Conservation (phyloP, 1,139 yeast genomes). For the Suhomyces yuchorum region DNA sequence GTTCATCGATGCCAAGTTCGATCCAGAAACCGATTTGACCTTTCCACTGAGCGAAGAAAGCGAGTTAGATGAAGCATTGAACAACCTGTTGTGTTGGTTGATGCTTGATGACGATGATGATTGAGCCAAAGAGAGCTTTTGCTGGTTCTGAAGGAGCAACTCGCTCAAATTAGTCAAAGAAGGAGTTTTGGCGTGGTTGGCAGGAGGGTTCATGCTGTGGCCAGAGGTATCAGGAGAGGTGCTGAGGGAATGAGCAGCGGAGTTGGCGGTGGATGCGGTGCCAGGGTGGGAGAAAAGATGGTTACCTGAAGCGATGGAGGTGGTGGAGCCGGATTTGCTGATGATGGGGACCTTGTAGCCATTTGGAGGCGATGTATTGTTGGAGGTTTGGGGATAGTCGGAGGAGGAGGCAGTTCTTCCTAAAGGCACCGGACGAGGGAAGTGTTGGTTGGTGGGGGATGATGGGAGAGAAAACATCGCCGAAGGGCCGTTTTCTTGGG, state of each 20-base stretch:
- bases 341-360: conserved; percentile 7
- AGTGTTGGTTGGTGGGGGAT: conserved; percentile 15
- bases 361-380: conserved; percentile 10
- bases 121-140: conserved; percentile 15
- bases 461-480: conserved; percentile 20
- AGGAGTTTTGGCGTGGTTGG: conserved; percentile 14
- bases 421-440: conserved; percentile 2
- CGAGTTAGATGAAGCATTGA: conserved; percentile 30
- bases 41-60: conserved; percentile 31
- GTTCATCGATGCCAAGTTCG: conserved; percentile 24
- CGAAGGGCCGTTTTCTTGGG: neutral
- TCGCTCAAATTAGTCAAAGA: conserved; percentile 37
- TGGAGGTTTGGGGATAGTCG: conserved; percentile 2
- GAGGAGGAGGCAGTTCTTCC: conserved; percentile 1
- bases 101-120: conserved; percentile 9
- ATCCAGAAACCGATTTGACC: conserved; percentile 22
- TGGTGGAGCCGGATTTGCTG: conserved; percentile 15
- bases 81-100: conserved; percentile 20
- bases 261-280: conserved; percentile 23
- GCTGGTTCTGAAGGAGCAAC: conserved; percentile 28
- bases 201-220: conserved; percentile 18
- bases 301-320: conserved; percentile 26
- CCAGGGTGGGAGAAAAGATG: conserved; percentile 24
- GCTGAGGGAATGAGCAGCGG: conserved; percentile 32
- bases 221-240: conserved; percentile 35